These are phyloP conservation scores for Neocatenulostroma microsporum DNA, from an alignment of 2,329 filamentous ascomycete species.

Conservation along the genomic window DNA sequence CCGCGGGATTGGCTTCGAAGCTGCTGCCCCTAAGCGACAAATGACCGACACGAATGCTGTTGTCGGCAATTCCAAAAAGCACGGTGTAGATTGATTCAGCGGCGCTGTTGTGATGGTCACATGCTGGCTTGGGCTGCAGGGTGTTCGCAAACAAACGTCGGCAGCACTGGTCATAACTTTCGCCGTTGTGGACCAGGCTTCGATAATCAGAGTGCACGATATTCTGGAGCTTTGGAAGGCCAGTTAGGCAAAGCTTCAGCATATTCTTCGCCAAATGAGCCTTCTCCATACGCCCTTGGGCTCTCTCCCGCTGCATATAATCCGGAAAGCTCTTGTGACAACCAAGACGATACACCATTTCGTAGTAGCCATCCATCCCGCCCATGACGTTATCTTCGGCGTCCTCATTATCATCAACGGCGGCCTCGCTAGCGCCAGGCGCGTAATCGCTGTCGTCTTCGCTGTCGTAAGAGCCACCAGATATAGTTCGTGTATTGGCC, in stretches of 20 bases:
- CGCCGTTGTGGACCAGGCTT: neutral
- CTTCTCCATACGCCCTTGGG: neutral
- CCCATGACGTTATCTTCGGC: too few relatives aligned
- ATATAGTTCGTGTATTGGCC: too few relatives aligned
- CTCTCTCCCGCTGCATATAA: slow-evolving; percentile 1
- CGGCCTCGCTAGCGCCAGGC: too few relatives aligned
- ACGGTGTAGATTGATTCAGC: too few relatives aligned
- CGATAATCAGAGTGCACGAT: slow-evolving; percentile 1
- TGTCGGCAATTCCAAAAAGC: too few relatives aligned
- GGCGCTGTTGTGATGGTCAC: too few relatives aligned
- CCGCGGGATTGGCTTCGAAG: too few relatives aligned
- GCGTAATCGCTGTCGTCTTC: too few relatives aligned
- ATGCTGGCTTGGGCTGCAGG: slow-evolving; percentile 2
- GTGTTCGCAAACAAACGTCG: neutral
- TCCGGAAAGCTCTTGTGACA: slow-evolving; percentile 1
- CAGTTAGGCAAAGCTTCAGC: neutral
- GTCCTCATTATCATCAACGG: too few relatives aligned
- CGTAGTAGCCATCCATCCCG: neutral
- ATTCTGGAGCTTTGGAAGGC: neutral
- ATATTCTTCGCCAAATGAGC: neutral
- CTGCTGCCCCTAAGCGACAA: too few relatives aligned
- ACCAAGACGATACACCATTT: slow-evolving; percentile 1
- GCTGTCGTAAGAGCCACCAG: too few relatives aligned
- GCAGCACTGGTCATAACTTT: slow-evolving; percentile 1
- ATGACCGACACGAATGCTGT: too few relatives aligned